Percentiles rank a stretch among this genome's conserved stretches.
These are phyloP conservation scores for Rosa hybrid DNA, from an alignment of 331 rosid species.

Conservation along the genomic window DNA sequence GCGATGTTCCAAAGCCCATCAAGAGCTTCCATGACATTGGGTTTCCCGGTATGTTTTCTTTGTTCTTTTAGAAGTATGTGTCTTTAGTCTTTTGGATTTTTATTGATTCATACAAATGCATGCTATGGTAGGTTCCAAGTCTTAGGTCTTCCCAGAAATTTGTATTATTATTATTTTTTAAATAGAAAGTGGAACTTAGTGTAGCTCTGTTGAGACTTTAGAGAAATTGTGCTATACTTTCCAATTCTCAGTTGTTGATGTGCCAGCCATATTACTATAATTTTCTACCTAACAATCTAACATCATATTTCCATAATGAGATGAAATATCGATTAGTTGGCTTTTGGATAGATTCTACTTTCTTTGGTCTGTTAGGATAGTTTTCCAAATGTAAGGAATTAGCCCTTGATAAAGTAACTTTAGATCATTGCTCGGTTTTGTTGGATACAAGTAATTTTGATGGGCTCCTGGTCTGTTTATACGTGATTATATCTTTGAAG, in stretches of 20 bases:
- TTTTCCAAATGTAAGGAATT: background rate
- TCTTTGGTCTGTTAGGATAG: background rate
- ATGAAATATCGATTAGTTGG: background rate
- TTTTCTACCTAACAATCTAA: background rate
- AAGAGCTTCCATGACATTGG: constrained; percentile 71
- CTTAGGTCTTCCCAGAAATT: background rate
- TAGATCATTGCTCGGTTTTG: background rate
- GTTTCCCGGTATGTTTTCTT: constrained; percentile 68
- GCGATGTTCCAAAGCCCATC: constrained; percentile 91
- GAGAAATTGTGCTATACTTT: background rate
- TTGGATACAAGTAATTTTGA: background rate
- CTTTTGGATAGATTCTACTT: background rate
- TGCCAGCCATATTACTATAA: background rate
- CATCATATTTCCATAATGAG: background rate
- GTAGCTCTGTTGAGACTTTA: background rate
- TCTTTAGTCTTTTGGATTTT: constrained; percentile 10
- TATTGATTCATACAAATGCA: background rate
- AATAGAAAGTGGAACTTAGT: background rate
- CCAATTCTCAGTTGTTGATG: background rate
- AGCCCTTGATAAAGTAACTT: background rate
- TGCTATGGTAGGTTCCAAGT: background rate
- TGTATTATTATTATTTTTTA: background rate
- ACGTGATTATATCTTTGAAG: background rate
- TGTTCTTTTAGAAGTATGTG: background rate
- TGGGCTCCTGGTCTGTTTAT: background rate